These are phyloP conservation scores for Mycena leptocephala DNA, from an alignment of 768 basidiomycete genomes.

Conservation along the genomic window DNA sequence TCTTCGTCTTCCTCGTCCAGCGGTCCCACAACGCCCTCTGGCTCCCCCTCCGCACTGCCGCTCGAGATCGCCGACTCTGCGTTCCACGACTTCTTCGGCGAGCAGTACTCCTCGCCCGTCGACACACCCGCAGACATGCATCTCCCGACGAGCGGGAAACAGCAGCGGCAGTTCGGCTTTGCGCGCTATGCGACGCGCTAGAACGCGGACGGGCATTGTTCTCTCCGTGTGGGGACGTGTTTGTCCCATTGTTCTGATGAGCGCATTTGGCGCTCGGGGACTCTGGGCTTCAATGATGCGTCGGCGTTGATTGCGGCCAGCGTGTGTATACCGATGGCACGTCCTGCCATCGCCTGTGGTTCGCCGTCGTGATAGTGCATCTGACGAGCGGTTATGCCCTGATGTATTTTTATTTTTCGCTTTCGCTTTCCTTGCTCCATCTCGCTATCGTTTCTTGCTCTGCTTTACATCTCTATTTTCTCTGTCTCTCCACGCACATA, in stretches of 20 bases:
- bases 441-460: conserved; percentile 11
- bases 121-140: neutral
- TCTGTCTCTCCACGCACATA: conserved; percentile 4
- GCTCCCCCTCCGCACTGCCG: conserved; percentile 19
- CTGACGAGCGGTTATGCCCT: conserved; percentile 19
- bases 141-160: neutral
- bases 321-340: conserved; percentile 16
- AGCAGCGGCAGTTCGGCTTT: conserved; percentile 15
- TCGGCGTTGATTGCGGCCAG: neutral
- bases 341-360: conserved; percentile 25
- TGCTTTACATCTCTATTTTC: neutral
- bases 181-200: conserved; percentile 12
- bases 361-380: conserved; percentile 37
- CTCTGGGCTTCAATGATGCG: neutral
- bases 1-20: conserved; percentile 30
- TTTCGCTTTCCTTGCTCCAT: conserved; percentile 7
- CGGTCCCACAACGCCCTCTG: conserved; percentile 30
- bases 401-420: conserved; percentile 29
- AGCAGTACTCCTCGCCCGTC: neutral
- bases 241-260: conserved; percentile 21
- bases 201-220: neutral
- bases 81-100: conserved; percentile 11
- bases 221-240: neutral
- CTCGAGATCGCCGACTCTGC: conserved; percentile 8
- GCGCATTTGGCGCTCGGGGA: neutral